These are phyloP conservation scores for Actinomucor elegans DNA, from an alignment of 371 early-diverging fungal genomes.

Conservation along the genomic window DNA sequence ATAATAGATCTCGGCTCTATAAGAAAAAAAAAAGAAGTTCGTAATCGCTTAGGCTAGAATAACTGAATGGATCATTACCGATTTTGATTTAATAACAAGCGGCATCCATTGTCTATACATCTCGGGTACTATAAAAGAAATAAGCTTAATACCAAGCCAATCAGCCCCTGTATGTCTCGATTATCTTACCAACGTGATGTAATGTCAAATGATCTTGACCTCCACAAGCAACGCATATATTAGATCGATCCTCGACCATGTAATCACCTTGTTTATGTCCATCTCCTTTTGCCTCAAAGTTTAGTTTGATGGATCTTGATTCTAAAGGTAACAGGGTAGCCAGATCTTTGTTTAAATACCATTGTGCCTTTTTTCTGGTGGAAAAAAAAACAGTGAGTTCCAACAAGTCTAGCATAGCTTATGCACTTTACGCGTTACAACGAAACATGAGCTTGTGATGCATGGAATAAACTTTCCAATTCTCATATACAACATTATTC, in stretches of 20 bases:
- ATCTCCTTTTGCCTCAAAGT: conserved; percentile 54
- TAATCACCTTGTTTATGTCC: conserved; percentile 54
- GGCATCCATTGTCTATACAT: conserved; percentile 61
- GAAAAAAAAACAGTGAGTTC: background rate
- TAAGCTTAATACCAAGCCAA: background rate
- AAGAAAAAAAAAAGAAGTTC: too few species aligned
- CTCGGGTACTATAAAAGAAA: conserved; percentile 46
- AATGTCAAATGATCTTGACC: conserved; percentile 31
- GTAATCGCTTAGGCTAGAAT: too few species aligned
- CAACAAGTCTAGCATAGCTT: background rate
- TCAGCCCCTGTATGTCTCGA: background rate
- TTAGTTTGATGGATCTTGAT: conserved; percentile 43
- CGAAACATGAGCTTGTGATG: conserved; percentile 51
- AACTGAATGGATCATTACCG: conserved; percentile 35
- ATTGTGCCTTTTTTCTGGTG: conserved; percentile 46
- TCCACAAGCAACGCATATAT: conserved; percentile 54
- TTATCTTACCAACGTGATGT: conserved; percentile 52
- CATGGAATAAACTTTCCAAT: conserved; percentile 50
- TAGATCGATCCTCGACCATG: conserved; percentile 57
- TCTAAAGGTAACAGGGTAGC: conserved; percentile 33
- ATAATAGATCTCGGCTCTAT: conserved; percentile 53
- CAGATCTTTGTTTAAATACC: conserved; percentile 51
- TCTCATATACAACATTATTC: conserved; percentile 38
- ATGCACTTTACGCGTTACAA: conserved; percentile 37
- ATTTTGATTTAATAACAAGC: conserved; percentile 53